A percentile compares a stretch with the other conserved stretches of the same genome.
Conservation (phyloP, 345 rosid genomes). For the Adansonia digitata region DNA sequence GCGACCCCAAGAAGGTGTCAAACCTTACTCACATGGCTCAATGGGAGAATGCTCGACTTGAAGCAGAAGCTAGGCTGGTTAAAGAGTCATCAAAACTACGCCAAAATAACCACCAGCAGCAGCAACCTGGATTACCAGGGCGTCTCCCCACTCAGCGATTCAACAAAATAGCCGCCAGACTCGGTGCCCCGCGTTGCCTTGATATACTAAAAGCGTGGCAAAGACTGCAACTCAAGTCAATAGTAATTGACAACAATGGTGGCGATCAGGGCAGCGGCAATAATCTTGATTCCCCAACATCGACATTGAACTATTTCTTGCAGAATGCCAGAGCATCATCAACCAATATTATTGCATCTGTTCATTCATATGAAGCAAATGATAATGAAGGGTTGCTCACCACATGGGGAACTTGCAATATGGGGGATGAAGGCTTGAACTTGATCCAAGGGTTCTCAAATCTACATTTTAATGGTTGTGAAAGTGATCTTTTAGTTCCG, state of each 20-base stretch:
- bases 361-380: neutral
- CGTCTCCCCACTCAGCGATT: neutral
- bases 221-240: neutral
- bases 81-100: slow-evolving; percentile 29
- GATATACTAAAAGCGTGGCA: slow-evolving; percentile 21
- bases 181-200: slow-evolving; percentile 17
- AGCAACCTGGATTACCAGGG: neutral
- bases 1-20: neutral
- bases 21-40: slow-evolving; percentile 51
- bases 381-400: neutral
- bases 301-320: neutral
- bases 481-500: neutral
- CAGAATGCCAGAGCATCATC: neutral
- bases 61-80: slow-evolving; percentile 50
- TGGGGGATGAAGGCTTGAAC: neutral
- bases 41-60: slow-evolving; percentile 52
- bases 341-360: neutral
- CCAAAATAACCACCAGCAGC: neutral
- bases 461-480: neutral
- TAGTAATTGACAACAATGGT: neutral
- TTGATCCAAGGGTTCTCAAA: neutral
- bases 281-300: neutral
- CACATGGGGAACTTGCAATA: neutral
- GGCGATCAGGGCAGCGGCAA: neutral
- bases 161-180: slow-evolving; percentile 15